Evolutionary conservation across 2,329 filamentous ascomycete genomes (phyloP).

Genomic region (Hymenoscyphus linearis): DNA sequence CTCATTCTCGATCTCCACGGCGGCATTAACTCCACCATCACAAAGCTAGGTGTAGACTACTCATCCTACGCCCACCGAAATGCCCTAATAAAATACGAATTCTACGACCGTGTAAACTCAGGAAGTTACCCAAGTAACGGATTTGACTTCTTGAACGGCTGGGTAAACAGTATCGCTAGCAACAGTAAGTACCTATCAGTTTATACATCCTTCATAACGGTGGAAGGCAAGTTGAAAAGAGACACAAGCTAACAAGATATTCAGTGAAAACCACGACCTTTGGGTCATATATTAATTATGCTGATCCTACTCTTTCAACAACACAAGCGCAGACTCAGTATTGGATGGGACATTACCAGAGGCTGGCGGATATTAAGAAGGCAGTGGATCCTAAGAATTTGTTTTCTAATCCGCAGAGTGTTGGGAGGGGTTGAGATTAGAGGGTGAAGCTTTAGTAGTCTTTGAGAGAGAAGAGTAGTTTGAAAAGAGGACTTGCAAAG

Average conservation of each 20-base stretch:
- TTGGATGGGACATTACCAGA: slow-evolving; percentile 15
- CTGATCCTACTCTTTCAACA: slow-evolving; percentile 14
- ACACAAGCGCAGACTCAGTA: slow-evolving; percentile 12
- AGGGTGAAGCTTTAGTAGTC: not conserved
- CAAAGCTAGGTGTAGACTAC: slow-evolving; percentile 5
- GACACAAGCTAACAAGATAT: not conserved
- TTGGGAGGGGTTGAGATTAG: not conserved
- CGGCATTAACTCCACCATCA: slow-evolving; percentile 12
- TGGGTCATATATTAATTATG: slow-evolving; percentile 21
- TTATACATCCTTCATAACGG: too few relatives aligned
- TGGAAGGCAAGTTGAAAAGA: not conserved
- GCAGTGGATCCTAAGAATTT: slow-evolving; percentile 11
- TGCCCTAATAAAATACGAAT: slow-evolving; percentile 17
- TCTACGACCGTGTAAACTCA: slow-evolving; percentile 11
- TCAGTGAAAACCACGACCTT: slow-evolving; percentile 9
- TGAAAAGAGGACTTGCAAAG: too few relatives aligned
- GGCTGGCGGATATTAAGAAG: slow-evolving; percentile 13
- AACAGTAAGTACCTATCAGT: slow-evolving; percentile 3
- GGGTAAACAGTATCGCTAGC: slow-evolving; percentile 6
- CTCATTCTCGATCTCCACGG: slow-evolving; percentile 20
- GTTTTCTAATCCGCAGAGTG: slow-evolving; percentile 18
- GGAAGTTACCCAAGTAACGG: slow-evolving; percentile 13
- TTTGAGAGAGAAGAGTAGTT: not conserved
- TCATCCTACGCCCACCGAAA: slow-evolving; percentile 19
- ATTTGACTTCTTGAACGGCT: slow-evolving; percentile 10